Conservation (phyloP, 2,329 filamentous ascomycete species). For the Penicillium glabrum region DNA sequence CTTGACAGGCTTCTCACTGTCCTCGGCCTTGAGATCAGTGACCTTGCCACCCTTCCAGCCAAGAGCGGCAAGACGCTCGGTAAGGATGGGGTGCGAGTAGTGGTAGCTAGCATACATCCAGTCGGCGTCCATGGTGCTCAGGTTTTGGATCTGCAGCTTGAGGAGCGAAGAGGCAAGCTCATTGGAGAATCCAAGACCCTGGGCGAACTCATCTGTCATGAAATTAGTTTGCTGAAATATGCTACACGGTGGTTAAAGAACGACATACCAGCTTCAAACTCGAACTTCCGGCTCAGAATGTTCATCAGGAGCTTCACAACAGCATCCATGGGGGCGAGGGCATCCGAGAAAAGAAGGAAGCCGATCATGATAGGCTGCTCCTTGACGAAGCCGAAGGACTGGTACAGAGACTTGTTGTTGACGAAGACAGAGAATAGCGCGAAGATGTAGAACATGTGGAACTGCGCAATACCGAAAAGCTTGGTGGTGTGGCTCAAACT, state of each 20-base stretch:
- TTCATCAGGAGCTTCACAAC: constrained; percentile 95
- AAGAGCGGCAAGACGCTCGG: constrained; percentile 87
- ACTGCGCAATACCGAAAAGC: constrained; percentile 82
- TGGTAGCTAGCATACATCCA: constrained; percentile 99
- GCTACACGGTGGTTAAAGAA: neutral
- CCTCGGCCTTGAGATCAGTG: constrained; percentile 50
- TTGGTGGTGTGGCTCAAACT: constrained; percentile 91
- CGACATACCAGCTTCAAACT: constrained; percentile 80
- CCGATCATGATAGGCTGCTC: constrained; percentile 92
- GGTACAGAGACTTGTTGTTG: constrained; percentile 88
- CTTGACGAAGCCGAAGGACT: constrained; percentile 82
- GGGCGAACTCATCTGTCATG: constrained; percentile 73
- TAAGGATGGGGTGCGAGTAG: constrained; percentile 94
- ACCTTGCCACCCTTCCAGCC: constrained; percentile 70
- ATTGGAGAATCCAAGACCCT: constrained; percentile 75
- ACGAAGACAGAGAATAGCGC: constrained; percentile 95
- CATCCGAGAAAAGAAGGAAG: constrained; percentile 95
- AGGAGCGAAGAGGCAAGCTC: constrained; percentile 86
- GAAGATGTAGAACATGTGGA: constrained; percentile 96
- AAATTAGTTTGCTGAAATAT: constrained; percentile 15
- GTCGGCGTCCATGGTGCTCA: constrained; percentile 98
- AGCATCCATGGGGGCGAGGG: constrained; percentile 92
- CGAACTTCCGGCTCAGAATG: constrained; percentile 87
- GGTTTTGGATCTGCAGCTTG: constrained; percentile 97
- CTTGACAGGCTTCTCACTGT: constrained; percentile 63